phyloP scores from a whole-genome alignment of 352 stramenopile species.

The Globisporangium polare region DNA sequence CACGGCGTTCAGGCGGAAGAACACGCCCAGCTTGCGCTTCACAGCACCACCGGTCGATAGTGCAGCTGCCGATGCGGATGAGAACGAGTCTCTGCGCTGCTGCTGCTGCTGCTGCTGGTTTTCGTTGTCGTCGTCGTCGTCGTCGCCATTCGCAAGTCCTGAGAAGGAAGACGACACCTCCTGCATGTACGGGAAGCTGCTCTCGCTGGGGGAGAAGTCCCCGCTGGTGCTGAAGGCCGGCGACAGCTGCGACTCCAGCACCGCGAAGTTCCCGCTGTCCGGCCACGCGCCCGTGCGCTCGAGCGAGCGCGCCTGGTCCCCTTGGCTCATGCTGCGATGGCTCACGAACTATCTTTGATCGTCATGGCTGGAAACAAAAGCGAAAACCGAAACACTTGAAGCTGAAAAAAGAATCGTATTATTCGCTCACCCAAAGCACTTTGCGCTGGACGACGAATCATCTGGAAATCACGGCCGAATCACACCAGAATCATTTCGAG shows the following conservation, averaged over 20 bases:
- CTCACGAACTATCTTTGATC: background rate
- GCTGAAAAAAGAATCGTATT: too few species aligned
- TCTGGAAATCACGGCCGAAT: too few species aligned
- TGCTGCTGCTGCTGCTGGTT: too few species aligned
- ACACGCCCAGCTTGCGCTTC: background rate
- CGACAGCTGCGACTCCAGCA: background rate
- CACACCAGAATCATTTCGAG: too few species aligned
- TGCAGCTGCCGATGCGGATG: background rate
- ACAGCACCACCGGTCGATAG: too few species aligned
- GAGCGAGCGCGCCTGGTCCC: background rate
- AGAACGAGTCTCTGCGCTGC: background rate
- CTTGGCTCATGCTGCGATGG: background rate
- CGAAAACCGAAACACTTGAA: too few species aligned
- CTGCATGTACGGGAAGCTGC: constrained; percentile 16
- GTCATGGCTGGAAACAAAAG: too few species aligned
- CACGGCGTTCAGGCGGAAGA: constrained; percentile 43
- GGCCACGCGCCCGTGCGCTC: constrained; percentile 3
- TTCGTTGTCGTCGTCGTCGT: too few species aligned
- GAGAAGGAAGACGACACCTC: constrained; percentile 1
- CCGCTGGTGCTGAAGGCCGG: background rate
- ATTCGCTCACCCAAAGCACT: too few species aligned
- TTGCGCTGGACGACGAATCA: too few species aligned
- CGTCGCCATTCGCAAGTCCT: background rate
- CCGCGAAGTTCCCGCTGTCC: background rate
- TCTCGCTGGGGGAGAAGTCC: constrained; percentile 6